Conservation (phyloP, 495 filamentous ascomycete species). For the Arthonia radiata region DNA sequence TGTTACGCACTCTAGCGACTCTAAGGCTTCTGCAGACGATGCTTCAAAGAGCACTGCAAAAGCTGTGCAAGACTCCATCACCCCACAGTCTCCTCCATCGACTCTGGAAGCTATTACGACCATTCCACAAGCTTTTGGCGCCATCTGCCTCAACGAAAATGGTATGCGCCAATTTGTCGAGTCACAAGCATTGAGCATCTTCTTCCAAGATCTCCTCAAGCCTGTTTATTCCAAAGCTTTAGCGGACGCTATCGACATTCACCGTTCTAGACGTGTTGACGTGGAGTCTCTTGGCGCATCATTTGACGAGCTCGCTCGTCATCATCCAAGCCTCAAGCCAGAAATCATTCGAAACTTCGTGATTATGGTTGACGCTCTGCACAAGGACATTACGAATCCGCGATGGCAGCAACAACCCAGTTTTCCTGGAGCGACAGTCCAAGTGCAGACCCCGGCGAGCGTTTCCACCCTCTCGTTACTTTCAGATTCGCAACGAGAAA, state of each 20-base stretch:
- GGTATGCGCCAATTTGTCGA: conserved; percentile 79
- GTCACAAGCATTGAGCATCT: conserved; percentile 57
- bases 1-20: too few relatives aligned
- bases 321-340: conserved; percentile 64
- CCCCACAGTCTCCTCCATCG: conserved; percentile 20
- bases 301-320: conserved; percentile 84
- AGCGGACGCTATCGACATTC: conserved; percentile 3
- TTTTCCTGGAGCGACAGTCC: too few relatives aligned
- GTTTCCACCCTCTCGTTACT: too few relatives aligned
- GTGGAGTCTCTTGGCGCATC: conserved; percentile 52
- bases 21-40: too few relatives aligned
- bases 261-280: too few relatives aligned
- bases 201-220: conserved; percentile 86
- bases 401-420: too few relatives aligned
- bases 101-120: conserved; percentile 43
- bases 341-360: conserved; percentile 57
- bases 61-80: conserved; percentile 2
- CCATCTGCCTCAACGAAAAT: conserved; percentile 69
- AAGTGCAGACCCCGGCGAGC: too few relatives aligned
- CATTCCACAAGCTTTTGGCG: conserved; percentile 70
- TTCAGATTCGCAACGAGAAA: too few relatives aligned
- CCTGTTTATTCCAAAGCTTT: conserved; percentile 67
- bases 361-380: conserved; percentile 60
- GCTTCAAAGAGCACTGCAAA: conserved; percentile 11
- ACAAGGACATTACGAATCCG: too few relatives aligned